Evolutionary conservation across 805 yeast species (phyloP), one percentile per base, ranked within the genome.

Genomic region (Schwanniomyces pseudopolymorphus): DNA sequence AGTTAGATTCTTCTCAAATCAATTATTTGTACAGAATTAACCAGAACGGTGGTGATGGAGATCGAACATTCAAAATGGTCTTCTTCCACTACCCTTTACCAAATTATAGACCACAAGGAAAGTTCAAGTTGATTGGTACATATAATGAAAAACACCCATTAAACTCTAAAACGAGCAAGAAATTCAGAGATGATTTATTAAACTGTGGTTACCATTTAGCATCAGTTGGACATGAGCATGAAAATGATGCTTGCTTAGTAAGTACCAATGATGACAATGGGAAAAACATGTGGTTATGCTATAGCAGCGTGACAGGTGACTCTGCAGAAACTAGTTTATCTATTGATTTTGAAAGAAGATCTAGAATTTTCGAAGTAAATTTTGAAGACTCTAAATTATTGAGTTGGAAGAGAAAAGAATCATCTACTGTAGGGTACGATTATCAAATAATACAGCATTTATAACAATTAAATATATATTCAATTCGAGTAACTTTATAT

Each of bases 161-260:
- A 36, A 50, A 56, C n/a, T 52, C 67, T 8, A 53, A 54, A 5
- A 63, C 72, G 4, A 64, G 62, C 48, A 35, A 36, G n/a, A 54
- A 60, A 38, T 56, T 68, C 42, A 59, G 60, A 43, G 61, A 63
- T 25, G 77, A 72, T 48, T 57, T 72, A 22, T 53, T 63, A 33
- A 58, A 59, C 39, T 59, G 67, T 40, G 70, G 70, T 7, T 71
- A 70, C 50, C 56, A 67, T 31, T 74, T 59, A 5, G 64, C 71
- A 0, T 60, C 68, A 6, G 76, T 70, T 4, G 75, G 75, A 6
- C 76, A 72, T 49, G 77, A 72, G 50, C 77, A 72, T 49, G 70
- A 66, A 38, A 72, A 72, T 49, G 77, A 72, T 46, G 74, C 72
- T 2, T 72, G 77, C 44, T 54, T 72, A 19, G 49, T 67, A 45